Evolutionary conservation across 2,329 filamentous ascomycete species (phyloP), one percentile per base, ranked within the genome.

Genomic region (Scopulariopsis brevicaulis): DNA sequence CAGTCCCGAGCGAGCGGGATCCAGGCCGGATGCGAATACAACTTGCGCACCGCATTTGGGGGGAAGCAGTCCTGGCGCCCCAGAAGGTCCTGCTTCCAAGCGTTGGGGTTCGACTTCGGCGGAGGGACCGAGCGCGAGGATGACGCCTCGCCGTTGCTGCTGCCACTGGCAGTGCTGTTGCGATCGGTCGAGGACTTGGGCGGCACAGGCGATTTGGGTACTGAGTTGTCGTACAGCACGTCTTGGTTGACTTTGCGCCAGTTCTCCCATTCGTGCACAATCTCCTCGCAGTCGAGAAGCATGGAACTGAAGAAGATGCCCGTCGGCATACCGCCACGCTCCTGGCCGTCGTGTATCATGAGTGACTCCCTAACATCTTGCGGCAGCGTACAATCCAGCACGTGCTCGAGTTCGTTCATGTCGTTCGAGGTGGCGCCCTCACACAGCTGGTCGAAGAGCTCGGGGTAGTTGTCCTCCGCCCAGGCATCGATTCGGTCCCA

Each of bases 201-300:
- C 63, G 75, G 78, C 66, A 72, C 74, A 11, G 60, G 53, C 24
- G 60, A 52, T 32, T 57, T 59, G 54, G 60, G 56, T 11, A 55
- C 28, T 15, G 58, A 55, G 54, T 71, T 83, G 69, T 83, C 78
- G 50, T 82, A 78, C 60, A 97, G 79, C 70, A 89, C 96, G 68
- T 96, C 90, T 59, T 93, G 85, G 68, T 96, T 96, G 62, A 99
- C 94, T 62, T 83, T 85, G 65, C 90, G 86, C 94, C 94, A 99
- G 68, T 96, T 95, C 66, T 89, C 87, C 90, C 93, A 97, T 70
- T 99, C 94, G 70, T 96, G 91, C 24, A 96, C 87, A 64, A 99
- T 96, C 69, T 99, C 94, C 71, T 99, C 94, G 68, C 94, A 97
- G 71, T 99, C 94, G 59, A 99, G 82, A 62, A 99, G 75, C 94